Evolutionary conservation across 163 green algal species (phyloP).

Genomic region (Coccomyxa subellipsoidea): DNA sequence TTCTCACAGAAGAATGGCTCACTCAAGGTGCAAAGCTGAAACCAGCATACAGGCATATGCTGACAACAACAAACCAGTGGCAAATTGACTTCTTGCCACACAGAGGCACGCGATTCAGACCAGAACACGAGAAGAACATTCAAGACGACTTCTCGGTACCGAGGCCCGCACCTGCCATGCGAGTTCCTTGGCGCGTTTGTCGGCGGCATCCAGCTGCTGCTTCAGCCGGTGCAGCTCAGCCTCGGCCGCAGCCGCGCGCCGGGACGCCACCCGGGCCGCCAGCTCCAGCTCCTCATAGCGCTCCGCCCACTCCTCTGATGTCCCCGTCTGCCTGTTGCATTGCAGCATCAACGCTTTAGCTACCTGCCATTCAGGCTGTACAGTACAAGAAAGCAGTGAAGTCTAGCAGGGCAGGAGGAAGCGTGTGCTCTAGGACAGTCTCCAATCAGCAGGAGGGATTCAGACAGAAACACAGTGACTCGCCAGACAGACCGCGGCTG

Average conservation of each 20-base stretch:
- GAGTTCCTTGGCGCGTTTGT: constrained; percentile 36
- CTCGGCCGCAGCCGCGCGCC: constrained; percentile 28
- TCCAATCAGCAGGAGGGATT: too few relatives aligned
- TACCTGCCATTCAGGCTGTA: too few relatives aligned
- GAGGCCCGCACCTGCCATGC: constrained; percentile 25
- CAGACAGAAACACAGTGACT: too few relatives aligned
- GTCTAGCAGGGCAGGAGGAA: too few relatives aligned
- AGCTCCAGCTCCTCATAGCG: constrained; percentile 21
- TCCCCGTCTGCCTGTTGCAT: not conserved
- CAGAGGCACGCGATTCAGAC: not conserved
- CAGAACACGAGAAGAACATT: not conserved
- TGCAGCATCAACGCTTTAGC: too few relatives aligned
- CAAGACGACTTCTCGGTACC: not conserved
- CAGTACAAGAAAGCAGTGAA: too few relatives aligned
- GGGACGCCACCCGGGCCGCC: constrained; percentile 27
- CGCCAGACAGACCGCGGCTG: too few relatives aligned
- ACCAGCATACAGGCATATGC: too few relatives aligned
- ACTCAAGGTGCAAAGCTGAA: too few relatives aligned
- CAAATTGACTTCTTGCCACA: not conserved
- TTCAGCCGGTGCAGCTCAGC: constrained; percentile 15
- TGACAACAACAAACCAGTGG: too few relatives aligned
- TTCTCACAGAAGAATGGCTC: too few relatives aligned
- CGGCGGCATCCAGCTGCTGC: constrained; percentile 18
- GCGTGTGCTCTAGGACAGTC: too few relatives aligned
- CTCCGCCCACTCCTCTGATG: not conserved